Evolutionary conservation across 225 moss, liverwort and hornwort species (phyloP).

Genomic region (Straminergon stramineum): DNA sequence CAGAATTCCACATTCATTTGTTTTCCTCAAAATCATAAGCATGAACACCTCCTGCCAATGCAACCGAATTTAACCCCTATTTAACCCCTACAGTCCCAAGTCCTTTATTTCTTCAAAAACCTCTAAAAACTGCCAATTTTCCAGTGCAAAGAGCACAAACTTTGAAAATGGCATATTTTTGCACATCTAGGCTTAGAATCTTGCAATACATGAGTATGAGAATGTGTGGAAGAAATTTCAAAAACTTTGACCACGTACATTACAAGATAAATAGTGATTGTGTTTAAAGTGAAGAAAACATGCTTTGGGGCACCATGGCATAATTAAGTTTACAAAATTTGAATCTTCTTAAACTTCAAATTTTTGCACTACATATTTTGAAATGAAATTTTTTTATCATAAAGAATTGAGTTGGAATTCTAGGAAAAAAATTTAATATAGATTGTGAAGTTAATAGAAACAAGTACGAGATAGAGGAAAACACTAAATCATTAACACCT

Average conservation of each 20-base stretch:
- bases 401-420: neutral
- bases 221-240: neutral
- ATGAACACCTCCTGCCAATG: too few species aligned
- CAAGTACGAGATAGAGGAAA: rapidly evolving
- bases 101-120: neutral
- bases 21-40: neutral
- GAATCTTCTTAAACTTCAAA: neutral
- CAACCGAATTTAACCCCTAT: neutral
- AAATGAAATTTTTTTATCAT: neutral
- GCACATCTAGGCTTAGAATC: neutral
- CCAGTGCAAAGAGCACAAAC: neutral
- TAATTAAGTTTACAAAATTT: neutral
- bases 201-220: neutral
- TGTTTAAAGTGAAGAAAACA: neutral
- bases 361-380: neutral
- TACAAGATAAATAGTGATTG: neutral
- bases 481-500: neutral
- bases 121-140: too few species aligned
- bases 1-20: neutral
- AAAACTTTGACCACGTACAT: neutral
- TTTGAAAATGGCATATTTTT: neutral
- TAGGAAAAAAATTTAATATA: neutral
- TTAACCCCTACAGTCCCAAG: too few species aligned
- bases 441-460: neutral
- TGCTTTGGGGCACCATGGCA: too few species aligned